phyloP scores from a whole-genome alignment of 2,329 filamentous ascomycete genomes.

The Tolypocladium tropicale region DNA sequence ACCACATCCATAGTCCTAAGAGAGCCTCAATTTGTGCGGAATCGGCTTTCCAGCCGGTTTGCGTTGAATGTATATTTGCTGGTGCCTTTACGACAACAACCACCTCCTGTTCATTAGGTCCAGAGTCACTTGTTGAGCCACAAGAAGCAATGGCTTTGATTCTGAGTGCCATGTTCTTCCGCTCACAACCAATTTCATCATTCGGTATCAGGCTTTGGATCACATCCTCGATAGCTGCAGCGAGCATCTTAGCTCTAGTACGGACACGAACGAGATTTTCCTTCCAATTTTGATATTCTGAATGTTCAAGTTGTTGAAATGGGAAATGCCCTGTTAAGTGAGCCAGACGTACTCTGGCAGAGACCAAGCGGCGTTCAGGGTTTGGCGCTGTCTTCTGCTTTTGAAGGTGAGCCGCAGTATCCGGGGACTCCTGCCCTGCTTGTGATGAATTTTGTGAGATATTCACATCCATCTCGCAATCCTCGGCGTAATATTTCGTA shows the following conservation, averaged over 20 bases:
- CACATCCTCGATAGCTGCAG: neutral
- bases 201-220: neutral
- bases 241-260: neutral
- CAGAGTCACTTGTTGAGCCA: no score
- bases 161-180: neutral
- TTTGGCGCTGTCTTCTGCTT: neutral
- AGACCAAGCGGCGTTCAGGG: neutral
- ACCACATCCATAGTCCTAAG: conserved; percentile 10
- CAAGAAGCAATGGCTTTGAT: neutral
- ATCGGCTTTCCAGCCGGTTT: conserved; percentile 5
- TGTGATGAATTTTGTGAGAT: neutral
- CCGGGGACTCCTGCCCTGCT: neutral
- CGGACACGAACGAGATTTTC: neutral
- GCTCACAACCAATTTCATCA: neutral
- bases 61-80: neutral
- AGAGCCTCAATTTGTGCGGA: conserved; percentile 9
- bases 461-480: neutral
- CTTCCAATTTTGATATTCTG: neutral
- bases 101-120: neutral
- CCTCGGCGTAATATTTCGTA: neutral
- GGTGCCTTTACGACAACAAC: neutral
- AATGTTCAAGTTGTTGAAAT: neutral
- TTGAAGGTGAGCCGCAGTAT: neutral
- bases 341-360: neutral
- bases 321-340: neutral